Base-by-base conservation (phyloP, 768 basidiomycete genomes). In the Rossbeevera mucosa region DNA sequence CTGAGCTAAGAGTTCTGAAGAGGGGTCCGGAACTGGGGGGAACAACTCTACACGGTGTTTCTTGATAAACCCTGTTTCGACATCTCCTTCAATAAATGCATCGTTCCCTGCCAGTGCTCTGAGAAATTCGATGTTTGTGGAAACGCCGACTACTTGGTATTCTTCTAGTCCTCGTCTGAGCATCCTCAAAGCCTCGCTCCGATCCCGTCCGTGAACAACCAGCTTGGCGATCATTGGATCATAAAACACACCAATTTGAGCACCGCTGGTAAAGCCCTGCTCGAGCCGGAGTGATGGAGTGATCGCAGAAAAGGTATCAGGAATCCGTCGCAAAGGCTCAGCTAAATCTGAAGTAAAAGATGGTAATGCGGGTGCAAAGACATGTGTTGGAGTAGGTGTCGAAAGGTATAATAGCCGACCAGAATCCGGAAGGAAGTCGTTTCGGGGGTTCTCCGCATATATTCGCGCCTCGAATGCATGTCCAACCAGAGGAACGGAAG, bases 401-500 rank as follows among this genome's bases (percentile, higher is more conserved):
- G 88, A 86, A 46, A 94, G 80, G 66, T 93, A 86, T 5, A 90
- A 68, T 11, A 97, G 76, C 3, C 77, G 75, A 3, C 94, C 94
- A 18, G 90, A 94, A 63, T 96, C 94, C 0, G 94, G 94, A 5
- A 95, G 76, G 75, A 96, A 96, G 65, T 90, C 81, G 67, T 94
- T 92, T 53, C 91, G 83, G 20, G 94, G 94, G 59, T 92, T 91
- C 68, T 96, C 94, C 2, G 94, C 94, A 64, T 97, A 96, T 55
- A 97, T 94, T 18, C 94, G 83, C 7, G 91, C 92, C 70, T 95
- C 94, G 59, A 95, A 95, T 0, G 93, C 90, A 58, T 95, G 94
- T 5, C 94, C 94, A 0, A 89, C 83, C 47, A 93, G 84, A 2
- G 90, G 91, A 50, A 97, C 87, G 14, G 83, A 72, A 0, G 80